phyloP scores from a whole-genome alignment of 768 basidiomycete genomes.

The Solioccasus polychromus region DNA sequence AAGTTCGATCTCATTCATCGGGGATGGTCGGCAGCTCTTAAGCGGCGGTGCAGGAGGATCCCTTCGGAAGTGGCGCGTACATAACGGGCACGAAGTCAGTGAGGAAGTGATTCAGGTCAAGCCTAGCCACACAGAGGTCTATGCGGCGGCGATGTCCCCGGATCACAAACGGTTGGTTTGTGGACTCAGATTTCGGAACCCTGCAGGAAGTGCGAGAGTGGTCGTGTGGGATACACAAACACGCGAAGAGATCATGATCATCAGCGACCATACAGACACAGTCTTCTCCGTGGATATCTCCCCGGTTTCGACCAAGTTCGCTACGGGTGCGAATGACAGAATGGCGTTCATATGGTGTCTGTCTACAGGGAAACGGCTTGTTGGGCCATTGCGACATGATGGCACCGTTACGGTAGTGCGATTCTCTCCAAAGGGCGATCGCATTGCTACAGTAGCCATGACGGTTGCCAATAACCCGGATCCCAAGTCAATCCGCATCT shows the following conservation, averaged over 20 bases:
- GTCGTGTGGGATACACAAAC: constrained; percentile 2
- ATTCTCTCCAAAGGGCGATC: constrained; percentile 4
- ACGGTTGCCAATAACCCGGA: fast-evolving
- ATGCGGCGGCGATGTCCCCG: neutral
- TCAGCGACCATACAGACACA: neutral
- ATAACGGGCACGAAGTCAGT: neutral
- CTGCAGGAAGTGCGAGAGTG: neutral
- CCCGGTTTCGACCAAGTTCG: neutral
- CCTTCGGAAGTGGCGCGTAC: neutral
- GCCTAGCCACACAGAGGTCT: neutral
- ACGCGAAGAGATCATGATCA: neutral
- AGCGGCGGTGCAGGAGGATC: neutral
- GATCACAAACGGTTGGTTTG: neutral
- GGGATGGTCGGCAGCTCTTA: neutral
- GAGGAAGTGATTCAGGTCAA: neutral
- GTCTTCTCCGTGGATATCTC: neutral
- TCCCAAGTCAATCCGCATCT: constrained; percentile 2
- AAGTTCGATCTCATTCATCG: neutral
- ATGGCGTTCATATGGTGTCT: neutral
- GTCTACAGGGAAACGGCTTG: neutral
- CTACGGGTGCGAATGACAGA: neutral
- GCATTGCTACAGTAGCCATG: constrained; percentile 5
- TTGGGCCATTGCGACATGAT: neutral
- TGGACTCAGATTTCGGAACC: neutral
- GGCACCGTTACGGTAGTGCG: neutral